Conservation (phyloP, 2,329 filamentous ascomycete species). For the Cladosporium oxysporum region DNA sequence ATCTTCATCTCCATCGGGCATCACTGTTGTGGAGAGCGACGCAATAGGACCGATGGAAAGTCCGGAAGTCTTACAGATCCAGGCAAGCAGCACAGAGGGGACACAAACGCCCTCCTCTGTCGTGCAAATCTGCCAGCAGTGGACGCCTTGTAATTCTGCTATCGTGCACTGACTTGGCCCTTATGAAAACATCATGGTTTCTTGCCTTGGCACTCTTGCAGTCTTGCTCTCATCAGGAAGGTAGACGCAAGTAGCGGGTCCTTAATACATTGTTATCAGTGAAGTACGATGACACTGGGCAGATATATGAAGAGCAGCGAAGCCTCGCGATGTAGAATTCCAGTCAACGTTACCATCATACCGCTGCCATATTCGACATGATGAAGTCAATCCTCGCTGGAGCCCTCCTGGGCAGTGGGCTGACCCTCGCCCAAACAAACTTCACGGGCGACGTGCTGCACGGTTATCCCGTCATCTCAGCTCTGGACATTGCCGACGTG, state of each 20-base stretch:
- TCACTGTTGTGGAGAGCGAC: neutral
- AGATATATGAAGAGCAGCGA: neutral
- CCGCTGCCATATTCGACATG: neutral
- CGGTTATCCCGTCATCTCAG: constrained; percentile 28
- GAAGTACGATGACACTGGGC: neutral
- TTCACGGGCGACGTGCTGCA: constrained; percentile 28
- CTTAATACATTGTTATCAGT: neutral
- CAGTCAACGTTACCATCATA: neutral
- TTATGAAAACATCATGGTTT: constrained; percentile 3
- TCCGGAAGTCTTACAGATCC: neutral
- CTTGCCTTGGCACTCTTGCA: constrained; percentile 5
- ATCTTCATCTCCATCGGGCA: neutral
- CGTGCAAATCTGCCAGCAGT: neutral
- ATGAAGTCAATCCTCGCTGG: constrained; percentile 12
- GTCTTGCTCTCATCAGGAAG: constrained; percentile 17
- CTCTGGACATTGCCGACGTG: constrained; percentile 39
- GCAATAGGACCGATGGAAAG: neutral
- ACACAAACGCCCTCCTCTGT: neutral
- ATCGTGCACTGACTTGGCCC: constrained; percentile 16
- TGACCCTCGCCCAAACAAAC: constrained; percentile 21
- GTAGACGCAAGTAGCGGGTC: neutral
- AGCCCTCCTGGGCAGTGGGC: constrained; percentile 13
- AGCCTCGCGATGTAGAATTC: neutral
- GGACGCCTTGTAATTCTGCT: neutral
- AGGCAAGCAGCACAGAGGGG: neutral